A percentile compares a stretch with the other conserved stretches of the same genome.
Conservation (phyloP, 805 yeast genomes). For the Cyberlindnera meyerae region DNA sequence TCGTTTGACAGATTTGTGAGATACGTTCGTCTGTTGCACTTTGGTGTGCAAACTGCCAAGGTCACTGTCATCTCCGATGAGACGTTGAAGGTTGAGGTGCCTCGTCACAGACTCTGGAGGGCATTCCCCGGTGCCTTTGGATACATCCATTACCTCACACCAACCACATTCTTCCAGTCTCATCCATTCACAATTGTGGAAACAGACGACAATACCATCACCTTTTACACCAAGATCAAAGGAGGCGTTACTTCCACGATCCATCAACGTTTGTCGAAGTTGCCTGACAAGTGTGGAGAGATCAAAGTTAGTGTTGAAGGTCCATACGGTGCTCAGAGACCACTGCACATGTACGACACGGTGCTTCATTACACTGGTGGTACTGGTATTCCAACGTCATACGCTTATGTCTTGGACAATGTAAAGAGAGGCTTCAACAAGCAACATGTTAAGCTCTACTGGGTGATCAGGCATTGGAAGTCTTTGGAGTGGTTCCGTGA, state of each 20-base stretch:
- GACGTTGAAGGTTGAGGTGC: slow-evolving; percentile 35
- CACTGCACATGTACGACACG: slow-evolving; percentile 34
- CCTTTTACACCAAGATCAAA: slow-evolving; percentile 46
- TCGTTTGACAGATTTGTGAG: slow-evolving; percentile 47
- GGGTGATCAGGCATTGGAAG: slow-evolving; percentile 57
- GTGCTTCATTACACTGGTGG: slow-evolving; percentile 46
- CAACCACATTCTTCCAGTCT: slow-evolving; percentile 57
- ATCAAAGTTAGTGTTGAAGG: slow-evolving; percentile 51
- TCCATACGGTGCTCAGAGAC: slow-evolving; percentile 47
- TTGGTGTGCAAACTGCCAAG: slow-evolving; percentile 23
- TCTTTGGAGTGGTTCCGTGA: slow-evolving; percentile 48
- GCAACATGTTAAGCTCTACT: slow-evolving; percentile 45
- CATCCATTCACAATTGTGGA: slow-evolving; percentile 67
- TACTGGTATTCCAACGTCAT: slow-evolving; percentile 48
- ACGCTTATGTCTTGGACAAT: slow-evolving; percentile 33
- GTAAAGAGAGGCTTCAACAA: slow-evolving; percentile 14
- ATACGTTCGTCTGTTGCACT: slow-evolving; percentile 20
- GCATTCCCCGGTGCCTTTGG: slow-evolving; percentile 54
- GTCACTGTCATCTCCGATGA: slow-evolving; percentile 34
- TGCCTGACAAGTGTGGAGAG: slow-evolving; percentile 21
- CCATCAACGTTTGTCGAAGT: slow-evolving; percentile 26
- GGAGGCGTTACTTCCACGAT: slow-evolving; percentile 41
- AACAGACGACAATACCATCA: slow-evolving; percentile 34
- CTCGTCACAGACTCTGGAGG: slow-evolving; percentile 44
- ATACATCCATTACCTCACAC: slow-evolving; percentile 51